Conservation (phyloP, 163 green algal genomes). For the Coccomyxa subellipsoidea region DNA sequence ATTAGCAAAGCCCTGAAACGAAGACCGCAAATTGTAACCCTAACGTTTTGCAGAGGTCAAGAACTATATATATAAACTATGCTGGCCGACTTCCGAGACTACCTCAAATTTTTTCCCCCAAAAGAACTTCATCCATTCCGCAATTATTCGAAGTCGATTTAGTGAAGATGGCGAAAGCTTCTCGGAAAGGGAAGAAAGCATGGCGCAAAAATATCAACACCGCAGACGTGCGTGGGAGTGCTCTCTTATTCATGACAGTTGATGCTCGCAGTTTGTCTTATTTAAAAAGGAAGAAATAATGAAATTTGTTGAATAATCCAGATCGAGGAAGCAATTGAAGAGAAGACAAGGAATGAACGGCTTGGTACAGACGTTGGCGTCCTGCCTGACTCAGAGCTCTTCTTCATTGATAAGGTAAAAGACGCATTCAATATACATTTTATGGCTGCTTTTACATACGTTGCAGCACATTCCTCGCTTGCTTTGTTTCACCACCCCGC, state of each 20-base stretch:
- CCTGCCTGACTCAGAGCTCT: constrained; percentile 49
- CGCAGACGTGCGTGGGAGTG: constrained; percentile 3
- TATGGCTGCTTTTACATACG: not conserved
- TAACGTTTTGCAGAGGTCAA: no score
- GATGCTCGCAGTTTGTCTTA: no score
- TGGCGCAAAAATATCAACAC: constrained; percentile 24
- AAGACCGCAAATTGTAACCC: not conserved
- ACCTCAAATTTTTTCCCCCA: no score
- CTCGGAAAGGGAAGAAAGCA: constrained; percentile 25
- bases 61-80: no score
- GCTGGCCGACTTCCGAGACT: no score
- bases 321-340: constrained; percentile 38
- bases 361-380: constrained; percentile 35
- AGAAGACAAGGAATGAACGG: constrained; percentile 32
- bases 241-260: not conserved
- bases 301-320: constrained; percentile 16
- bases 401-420: constrained; percentile 52
- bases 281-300: not conserved
- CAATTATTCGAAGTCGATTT: no score
- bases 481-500: not conserved
- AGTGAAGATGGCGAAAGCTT: not conserved
- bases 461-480: not conserved
- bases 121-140: no score
- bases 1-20: no score
- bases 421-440: not conserved